These are phyloP conservation scores for Diospyros lotus DNA, from an alignment of 148 eudicot species.

Conservation along the genomic window DNA sequence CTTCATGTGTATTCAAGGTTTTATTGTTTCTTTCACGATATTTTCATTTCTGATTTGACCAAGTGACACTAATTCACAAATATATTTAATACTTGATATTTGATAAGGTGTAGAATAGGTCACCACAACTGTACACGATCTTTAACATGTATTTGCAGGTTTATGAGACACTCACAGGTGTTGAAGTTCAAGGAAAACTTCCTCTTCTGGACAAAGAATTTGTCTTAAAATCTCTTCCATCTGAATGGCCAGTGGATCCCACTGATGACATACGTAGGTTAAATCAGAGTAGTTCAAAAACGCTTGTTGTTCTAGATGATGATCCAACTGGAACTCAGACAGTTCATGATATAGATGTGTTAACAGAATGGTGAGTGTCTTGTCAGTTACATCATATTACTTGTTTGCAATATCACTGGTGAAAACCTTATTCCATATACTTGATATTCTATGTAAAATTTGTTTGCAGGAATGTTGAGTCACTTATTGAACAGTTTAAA, in stretches of 20 bases:
- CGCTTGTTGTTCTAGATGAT: slow-evolving; percentile 93
- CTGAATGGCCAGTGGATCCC: slow-evolving; percentile 83
- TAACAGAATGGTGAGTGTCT: slow-evolving; percentile 80
- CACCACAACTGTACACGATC: background rate
- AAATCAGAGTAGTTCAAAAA: slow-evolving; percentile 51
- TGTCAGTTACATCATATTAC: background rate
- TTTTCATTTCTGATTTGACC: background rate
- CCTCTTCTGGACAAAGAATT: slow-evolving; percentile 59
- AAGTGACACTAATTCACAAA: too few relatives aligned
- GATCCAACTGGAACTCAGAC: slow-evolving; percentile 99
- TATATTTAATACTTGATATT: too few relatives aligned
- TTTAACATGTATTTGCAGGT: slow-evolving; percentile 43
- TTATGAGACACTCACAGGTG: slow-evolving; percentile 90
- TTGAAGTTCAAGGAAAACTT: slow-evolving; percentile 84
- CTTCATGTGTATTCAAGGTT: background rate
- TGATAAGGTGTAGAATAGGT: too few relatives aligned
- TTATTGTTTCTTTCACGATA: background rate
- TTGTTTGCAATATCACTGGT: background rate
- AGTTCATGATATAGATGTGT: slow-evolving; percentile 91
- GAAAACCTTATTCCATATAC: background rate
- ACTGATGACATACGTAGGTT: slow-evolving; percentile 55
- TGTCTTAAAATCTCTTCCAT: slow-evolving; percentile 64
- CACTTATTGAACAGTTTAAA: slow-evolving; percentile 68
- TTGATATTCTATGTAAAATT: background rate
- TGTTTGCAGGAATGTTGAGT: slow-evolving; percentile 60